Evolutionary conservation across 176 grass and related monocot species (phyloP).

Genomic region (Rhynchospora tenuis): DNA sequence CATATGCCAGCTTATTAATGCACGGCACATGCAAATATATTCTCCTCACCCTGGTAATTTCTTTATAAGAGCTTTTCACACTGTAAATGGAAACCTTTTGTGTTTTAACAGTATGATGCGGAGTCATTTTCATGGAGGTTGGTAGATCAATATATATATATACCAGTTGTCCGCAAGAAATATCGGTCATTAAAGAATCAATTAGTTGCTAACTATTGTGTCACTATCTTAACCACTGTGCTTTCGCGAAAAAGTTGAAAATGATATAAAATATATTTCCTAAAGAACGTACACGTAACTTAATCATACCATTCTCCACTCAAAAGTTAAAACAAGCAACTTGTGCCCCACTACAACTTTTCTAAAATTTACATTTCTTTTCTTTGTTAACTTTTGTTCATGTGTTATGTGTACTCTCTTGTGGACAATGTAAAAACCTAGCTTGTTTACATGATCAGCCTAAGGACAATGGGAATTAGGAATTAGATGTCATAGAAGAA

Average conservation of each 20-base stretch:
- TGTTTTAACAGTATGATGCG: background rate
- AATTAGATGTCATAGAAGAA: background rate
- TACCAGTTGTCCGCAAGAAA: slow-evolving; percentile 4
- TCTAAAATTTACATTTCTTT: background rate
- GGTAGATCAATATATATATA: slow-evolving; percentile 15
- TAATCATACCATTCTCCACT: slow-evolving; percentile 1
- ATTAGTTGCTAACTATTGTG: slow-evolving; percentile 4
- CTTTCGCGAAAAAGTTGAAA: background rate
- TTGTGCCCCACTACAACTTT: background rate
- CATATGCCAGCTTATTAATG: slow-evolving; percentile 10
- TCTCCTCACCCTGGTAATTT: background rate
- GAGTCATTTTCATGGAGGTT: slow-evolving; percentile 22
- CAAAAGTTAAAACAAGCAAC: background rate
- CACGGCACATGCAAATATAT: slow-evolving; percentile 4
- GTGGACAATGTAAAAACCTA: background rate
- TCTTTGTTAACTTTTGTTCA: background rate
- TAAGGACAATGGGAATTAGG: background rate
- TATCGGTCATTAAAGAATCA: background rate
- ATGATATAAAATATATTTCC: background rate
- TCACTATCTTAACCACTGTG: slow-evolving; percentile 14
- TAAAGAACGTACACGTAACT: background rate
- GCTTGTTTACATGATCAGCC: background rate
- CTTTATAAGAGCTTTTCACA: background rate
- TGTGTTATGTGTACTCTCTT: background rate
- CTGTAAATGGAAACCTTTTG: slow-evolving; percentile 4